Conservation (phyloP, 2,329 filamentous ascomycete genomes). For the Didymella glomerata region DNA sequence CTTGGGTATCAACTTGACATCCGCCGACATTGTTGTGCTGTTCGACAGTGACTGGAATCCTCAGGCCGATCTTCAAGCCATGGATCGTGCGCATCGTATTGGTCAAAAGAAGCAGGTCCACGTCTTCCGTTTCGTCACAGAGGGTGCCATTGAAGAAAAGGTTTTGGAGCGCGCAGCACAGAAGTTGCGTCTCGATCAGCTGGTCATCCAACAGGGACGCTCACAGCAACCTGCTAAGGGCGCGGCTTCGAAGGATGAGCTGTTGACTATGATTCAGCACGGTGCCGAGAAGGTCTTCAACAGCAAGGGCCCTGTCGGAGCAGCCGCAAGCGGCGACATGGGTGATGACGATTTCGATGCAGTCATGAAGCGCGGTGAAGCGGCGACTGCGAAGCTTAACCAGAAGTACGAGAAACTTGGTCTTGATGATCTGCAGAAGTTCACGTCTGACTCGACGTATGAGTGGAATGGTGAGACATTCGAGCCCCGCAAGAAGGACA, state of each 20-base stretch:
- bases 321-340: conserved; percentile 68
- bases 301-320: conserved; percentile 70
- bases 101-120: conserved; percentile 98
- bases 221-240: conserved; percentile 90
- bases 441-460: conserved; percentile 95
- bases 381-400: conserved; percentile 87
- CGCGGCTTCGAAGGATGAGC: conserved; percentile 93
- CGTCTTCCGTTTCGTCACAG: conserved; percentile 96
- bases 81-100: conserved; percentile 98
- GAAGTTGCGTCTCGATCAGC: conserved; percentile 92
- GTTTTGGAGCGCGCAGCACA: conserved; percentile 95
- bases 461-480: conserved; percentile 99
- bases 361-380: conserved; percentile 85
- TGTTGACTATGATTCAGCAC: conserved; percentile 98
- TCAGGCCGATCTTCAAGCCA: conserved; percentile 96
- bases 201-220: conserved; percentile 97
- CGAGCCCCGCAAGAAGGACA: conserved; percentile 81
- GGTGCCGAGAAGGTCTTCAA: conserved; percentile 95
- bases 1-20: conserved; percentile 94
- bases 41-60: conserved; percentile 99
- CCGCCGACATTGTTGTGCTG: conserved; percentile 92
- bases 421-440: conserved; percentile 96
- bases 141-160: conserved; percentile 98
- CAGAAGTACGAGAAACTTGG: conserved; percentile 96
- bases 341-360: conserved; percentile 89